Evolutionary conservation across 2,329 filamentous ascomycete genomes (phyloP), one percentile per base, ranked within the genome.

Genomic region (Ophiostoma pallidulum): DNA sequence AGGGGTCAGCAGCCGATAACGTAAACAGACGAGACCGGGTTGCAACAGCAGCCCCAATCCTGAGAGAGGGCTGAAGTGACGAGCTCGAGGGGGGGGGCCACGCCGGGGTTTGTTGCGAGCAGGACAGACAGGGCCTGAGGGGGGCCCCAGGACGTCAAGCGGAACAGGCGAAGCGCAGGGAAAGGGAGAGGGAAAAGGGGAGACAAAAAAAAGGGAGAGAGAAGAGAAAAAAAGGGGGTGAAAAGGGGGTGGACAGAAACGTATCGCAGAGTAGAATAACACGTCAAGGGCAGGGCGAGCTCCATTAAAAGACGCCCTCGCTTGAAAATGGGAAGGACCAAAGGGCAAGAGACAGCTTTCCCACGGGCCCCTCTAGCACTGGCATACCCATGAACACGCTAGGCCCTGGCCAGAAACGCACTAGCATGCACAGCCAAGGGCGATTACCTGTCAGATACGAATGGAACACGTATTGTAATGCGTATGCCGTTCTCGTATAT

Each of bases 11-110:
- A n/a, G n/a, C n/a, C n/a, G n/a, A n/a, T n/a, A n/a, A n/a, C n/a
- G n/a, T n/a, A n/a, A n/a, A n/a, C n/a, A n/a, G 32, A 16, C 42
- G 35, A 44, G 31, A n/a, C 31, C 29, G 31, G 19, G n/a, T n/a
- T n/a, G 28, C 28, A 18, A 44, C 22, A 36, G n/a, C 31, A 44
- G n/a, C 20, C 31, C 14, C 22, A 19, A 20, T 35, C 41, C 32
- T 26, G n/a, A 16, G n/a, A 22, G 12, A 22, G 24, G 42, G 24
- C 16, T 45, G 42, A 18, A 35, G 22, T 22, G 33, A 45, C 42
- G 42, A 20, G 37, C 42, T 33, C 36, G 32, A 22, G 33, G n/a
- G n/a, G 20, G 41, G n/a, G n/a, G n/a, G n/a, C n/a, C n/a, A 44
- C 41, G 32, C 13, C 19, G 41, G 36, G 9, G 18, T 16, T 18